Conservation (phyloP, 805 yeast species). For the Saccharomycopsis fermentans region DNA sequence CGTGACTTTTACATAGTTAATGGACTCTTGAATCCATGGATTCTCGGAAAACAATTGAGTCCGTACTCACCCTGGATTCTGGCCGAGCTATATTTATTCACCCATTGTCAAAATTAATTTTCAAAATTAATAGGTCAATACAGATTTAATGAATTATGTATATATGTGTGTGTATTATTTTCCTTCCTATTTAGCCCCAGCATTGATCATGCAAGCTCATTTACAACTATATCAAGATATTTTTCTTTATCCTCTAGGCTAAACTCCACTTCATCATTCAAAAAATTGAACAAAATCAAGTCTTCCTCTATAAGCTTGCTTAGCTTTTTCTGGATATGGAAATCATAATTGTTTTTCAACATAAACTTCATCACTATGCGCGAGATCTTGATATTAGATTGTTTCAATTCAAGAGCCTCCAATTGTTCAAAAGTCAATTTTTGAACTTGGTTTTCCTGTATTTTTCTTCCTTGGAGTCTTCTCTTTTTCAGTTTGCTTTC, state of each 20-base stretch:
- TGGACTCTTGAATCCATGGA: too few species aligned
- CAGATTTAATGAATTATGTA: too few species aligned
- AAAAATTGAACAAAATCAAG: conserved; percentile 10
- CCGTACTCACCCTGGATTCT: too few species aligned
- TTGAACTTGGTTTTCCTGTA: background rate
- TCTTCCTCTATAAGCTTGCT: conserved; percentile 6
- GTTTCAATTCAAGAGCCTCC: background rate
- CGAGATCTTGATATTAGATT: background rate
- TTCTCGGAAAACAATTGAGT: too few species aligned
- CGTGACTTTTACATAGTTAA: too few species aligned
- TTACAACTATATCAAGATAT: conserved; percentile 2
- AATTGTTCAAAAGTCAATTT: background rate
- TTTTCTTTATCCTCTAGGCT: conserved; percentile 3
- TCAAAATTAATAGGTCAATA: too few species aligned
- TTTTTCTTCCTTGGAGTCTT: background rate
- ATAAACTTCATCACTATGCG: conserved; percentile 13
- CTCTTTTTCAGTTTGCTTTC: background rate
- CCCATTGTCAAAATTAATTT: too few species aligned
- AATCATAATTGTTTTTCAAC: conserved; percentile 3
- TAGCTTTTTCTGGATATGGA: conserved; percentile 5
- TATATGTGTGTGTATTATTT: too few species aligned
- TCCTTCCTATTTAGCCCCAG: too few species aligned
- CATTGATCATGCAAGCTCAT: background rate
- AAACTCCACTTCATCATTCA: conserved; percentile 3
- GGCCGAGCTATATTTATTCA: too few species aligned